Evolutionary conservation across 139 green algal genomes (phyloP), one percentile per base, ranked within the genome.

Genomic region (Spirogloea muscicola): DNA sequence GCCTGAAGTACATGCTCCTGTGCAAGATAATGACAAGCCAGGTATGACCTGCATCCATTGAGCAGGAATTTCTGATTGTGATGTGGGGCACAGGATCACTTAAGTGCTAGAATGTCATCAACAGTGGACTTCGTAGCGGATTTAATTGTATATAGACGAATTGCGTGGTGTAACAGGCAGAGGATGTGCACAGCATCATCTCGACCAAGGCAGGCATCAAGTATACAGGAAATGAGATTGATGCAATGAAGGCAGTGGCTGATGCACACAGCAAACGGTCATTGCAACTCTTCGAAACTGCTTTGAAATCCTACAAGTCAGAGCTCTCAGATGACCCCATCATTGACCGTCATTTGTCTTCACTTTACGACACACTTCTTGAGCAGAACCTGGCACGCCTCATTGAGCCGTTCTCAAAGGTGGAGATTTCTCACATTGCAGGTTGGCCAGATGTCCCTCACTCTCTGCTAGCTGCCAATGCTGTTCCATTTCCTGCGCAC

Each of bases 1-100:
- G 86, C 44, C 86, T 99, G 46, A 97, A 98, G 87, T 96, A 98
- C 88, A 97, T 99, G 94, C 86, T 99, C 70, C 85, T 99, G 57
- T 91, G 88, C 86, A 99, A 98, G 77, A 84, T 91, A 10, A 75
- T 76, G 52, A 51, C 25, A 18, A 63, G 18, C 58, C n/a, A n/a
- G n/a, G n/a, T n/a, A n/a, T n/a, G n/a, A n/a, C n/a, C n/a, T n/a
- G n/a, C n/a, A n/a, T n/a, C n/a, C n/a, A n/a, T n/a, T n/a, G n/a
- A n/a, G n/a, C n/a, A n/a, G n/a, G n/a, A n/a, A n/a, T n/a, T n/a
- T n/a, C n/a, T n/a, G n/a, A n/a, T n/a, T n/a, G n/a, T n/a, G n/a
- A n/a, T n/a, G n/a, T n/a, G n/a, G n/a, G n/a, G n/a, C n/a, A n/a
- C 18, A 21, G 46, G 46, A 21, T 55, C 18, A n/a, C 21, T 55